Evolutionary conservation across 1,139 yeast species (phyloP), one percentile per base, ranked within the genome.

Genomic region (Protomyces macrosporus): DNA sequence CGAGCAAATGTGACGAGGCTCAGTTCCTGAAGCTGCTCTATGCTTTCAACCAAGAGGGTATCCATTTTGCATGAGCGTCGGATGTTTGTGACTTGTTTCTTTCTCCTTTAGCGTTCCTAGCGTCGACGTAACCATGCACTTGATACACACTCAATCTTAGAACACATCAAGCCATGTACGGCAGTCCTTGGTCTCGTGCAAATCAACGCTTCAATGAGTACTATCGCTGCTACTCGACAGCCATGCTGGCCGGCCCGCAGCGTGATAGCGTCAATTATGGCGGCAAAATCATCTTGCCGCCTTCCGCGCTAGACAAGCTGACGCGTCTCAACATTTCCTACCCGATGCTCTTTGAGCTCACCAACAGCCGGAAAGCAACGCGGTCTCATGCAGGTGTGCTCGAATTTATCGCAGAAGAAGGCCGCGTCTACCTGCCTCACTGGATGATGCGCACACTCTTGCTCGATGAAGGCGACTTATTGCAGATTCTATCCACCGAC

Each of bases 361-460:
- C 81, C 54, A 87, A 88, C 67, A 68, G 64, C 36, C 55, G 65
- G 39, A 80, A 83, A 23, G 78, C 76, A 23, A 35, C 53, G n/a
- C 37, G 52, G n/a, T 88, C 97, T 0, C 97, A 90, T 73, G 88
- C 93, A 58, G 99, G 99, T 71, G 98, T 95, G 14, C 78, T 95
- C 69, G 98, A 95, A 76, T 95, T 95, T 73, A 88, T 88, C 39
- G 97, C 98, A 0, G 98, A 93, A 73, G 98, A 95, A 77, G 99
- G 99, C 23, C 80, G 98, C 66, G 95, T 85, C 2, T 95, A 95
- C 73, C 73, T 93, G 54, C 99, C 99, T 0, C 91, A 89, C 71
- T 95, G 99, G 99, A 91, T 93, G 95, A 84, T 93, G 90, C 81
- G 77, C 57, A 88, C 96, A 0, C 76, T 95, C 56, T 78, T 80